phyloP scores from a whole-genome alignment of 1,284 basidiomycete species.

The Tilletiaria anomala region DNA sequence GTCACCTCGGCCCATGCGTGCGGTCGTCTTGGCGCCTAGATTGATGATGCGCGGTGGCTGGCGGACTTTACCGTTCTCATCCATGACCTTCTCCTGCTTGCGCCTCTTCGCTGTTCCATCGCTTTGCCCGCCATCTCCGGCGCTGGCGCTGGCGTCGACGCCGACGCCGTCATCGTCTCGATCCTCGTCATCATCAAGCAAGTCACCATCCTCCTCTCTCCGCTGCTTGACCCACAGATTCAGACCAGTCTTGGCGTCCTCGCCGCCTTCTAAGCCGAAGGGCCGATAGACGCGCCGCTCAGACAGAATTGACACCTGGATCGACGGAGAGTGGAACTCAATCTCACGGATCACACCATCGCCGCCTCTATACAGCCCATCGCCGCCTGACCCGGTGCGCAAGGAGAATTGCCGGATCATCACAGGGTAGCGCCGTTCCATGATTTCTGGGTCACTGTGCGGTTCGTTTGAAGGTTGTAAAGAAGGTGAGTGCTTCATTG shows the following conservation, averaged over 20 bases:
- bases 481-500: too few relatives aligned
- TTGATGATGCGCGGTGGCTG: slow-evolving; percentile 54
- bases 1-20: slow-evolving; percentile 74
- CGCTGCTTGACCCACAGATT: slow-evolving; percentile 80
- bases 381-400: slow-evolving; percentile 60
- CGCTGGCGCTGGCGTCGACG: background rate
- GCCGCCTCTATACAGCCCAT: slow-evolving; percentile 65
- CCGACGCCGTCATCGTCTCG: background rate
- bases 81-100: too few relatives aligned
- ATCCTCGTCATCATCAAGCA: slow-evolving; percentile 27
- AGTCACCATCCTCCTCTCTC: slow-evolving; percentile 56
- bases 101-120: slow-evolving; percentile 9
- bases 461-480: too few relatives aligned
- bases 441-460: slow-evolving; percentile 61
- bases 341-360: slow-evolving; percentile 76
- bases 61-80: slow-evolving; percentile 15
- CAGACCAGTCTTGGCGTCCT: slow-evolving; percentile 56
- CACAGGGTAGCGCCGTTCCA: slow-evolving; percentile 79
- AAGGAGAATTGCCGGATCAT: slow-evolving; percentile 67
- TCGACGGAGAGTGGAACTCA: slow-evolving; percentile 60
- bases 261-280: slow-evolving; percentile 78
- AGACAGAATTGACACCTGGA: slow-evolving; percentile 73
- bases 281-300: slow-evolving; percentile 78
- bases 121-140: background rate
- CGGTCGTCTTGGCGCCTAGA: slow-evolving; percentile 73